phyloP scores from a whole-genome alignment of 768 basidiomycete species.

The Lactifluus echinatus region DNA sequence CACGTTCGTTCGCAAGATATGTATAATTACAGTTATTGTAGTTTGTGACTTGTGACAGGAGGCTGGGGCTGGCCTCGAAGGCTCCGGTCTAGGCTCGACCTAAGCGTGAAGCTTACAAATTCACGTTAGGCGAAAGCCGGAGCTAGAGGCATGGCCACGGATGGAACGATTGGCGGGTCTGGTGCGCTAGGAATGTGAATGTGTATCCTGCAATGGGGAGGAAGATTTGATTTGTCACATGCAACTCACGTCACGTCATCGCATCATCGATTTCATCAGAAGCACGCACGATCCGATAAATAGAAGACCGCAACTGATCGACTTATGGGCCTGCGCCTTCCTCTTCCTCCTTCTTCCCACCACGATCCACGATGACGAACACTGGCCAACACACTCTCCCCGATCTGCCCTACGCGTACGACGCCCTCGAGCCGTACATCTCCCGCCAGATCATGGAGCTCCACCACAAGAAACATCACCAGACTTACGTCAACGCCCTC shows the following conservation, averaged over 20 bases:
- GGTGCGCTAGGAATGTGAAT: too few relatives aligned
- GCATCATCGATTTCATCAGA: constrained; percentile 4
- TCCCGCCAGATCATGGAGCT: constrained; percentile 87
- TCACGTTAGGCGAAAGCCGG: too few relatives aligned
- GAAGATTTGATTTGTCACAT: too few relatives aligned
- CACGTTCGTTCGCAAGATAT: too few relatives aligned
- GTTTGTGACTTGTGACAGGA: too few relatives aligned
- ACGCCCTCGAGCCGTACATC: constrained; percentile 94
- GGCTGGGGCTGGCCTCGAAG: too few relatives aligned
- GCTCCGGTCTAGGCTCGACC: too few relatives aligned
- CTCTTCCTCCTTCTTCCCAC: background rate
- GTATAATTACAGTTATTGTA: too few relatives aligned
- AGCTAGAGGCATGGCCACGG: background rate
- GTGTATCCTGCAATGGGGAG: too few relatives aligned
- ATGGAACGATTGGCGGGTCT: too few relatives aligned
- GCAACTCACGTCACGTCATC: background rate
- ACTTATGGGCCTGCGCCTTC: background rate
- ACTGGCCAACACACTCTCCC: constrained; percentile 48
- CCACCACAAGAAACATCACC: constrained; percentile 93
- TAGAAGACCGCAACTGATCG: constrained; percentile 6
- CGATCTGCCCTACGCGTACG: constrained; percentile 66
- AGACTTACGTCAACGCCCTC: constrained; percentile 87
- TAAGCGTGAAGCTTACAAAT: too few relatives aligned
- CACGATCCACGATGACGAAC: constrained; percentile 23
- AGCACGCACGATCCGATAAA: constrained; percentile 2